phyloP scores from a whole-genome alignment of 371 early-diverging fungal species.

The Mortierella sp. region DNA sequence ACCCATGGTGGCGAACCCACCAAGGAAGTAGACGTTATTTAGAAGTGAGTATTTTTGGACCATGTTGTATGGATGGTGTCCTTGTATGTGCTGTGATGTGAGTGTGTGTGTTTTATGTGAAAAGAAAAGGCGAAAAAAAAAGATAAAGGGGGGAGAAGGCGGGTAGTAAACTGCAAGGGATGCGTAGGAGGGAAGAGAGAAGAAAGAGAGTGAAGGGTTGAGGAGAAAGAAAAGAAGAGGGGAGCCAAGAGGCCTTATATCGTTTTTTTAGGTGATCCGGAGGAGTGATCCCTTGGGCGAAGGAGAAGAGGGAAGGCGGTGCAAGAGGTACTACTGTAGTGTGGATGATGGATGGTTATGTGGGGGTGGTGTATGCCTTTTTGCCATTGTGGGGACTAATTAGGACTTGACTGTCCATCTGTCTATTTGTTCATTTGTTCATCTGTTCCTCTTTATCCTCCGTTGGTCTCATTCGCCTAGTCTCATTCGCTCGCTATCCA shows the following conservation, averaged over 20 bases:
- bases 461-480: not conserved
- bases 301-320: not conserved
- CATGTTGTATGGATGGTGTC: conserved; percentile 7
- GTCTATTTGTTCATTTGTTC: not conserved
- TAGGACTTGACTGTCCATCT: not conserved
- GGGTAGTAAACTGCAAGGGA: not conserved
- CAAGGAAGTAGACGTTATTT: conserved; percentile 61
- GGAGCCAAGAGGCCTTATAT: not conserved
- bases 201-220: too few species aligned
- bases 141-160: not conserved
- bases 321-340: not conserved
- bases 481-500: not conserved
- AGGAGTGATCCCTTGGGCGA: not conserved
- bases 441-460: not conserved
- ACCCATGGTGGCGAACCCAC: conserved; percentile 69
- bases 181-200: not conserved
- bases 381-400: not conserved
- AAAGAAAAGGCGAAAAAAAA: not conserved
- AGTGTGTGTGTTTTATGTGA: too few species aligned
- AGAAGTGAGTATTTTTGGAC: conserved; percentile 27
- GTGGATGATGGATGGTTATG: not conserved
- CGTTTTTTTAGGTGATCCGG: not conserved
- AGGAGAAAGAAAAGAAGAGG: not conserved
- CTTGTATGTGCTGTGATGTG: not conserved
- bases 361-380: not conserved